phyloP scores from a whole-genome alignment of 257 asterid species.

The Solanum habrochaites region DNA sequence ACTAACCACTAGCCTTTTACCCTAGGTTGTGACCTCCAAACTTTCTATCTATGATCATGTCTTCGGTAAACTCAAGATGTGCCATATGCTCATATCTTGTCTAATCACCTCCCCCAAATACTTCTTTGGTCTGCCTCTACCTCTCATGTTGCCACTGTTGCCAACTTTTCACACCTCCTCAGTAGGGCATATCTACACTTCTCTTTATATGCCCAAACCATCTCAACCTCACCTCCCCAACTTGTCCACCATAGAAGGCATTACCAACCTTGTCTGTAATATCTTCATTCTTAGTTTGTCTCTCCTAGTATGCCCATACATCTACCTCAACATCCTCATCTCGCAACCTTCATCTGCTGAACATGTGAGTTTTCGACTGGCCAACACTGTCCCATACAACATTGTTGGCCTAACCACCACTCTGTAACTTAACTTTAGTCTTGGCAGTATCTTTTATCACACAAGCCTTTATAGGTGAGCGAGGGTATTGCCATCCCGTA shows the following conservation, averaged over 20 bases:
- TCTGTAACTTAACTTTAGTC: neutral
- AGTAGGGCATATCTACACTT: neutral
- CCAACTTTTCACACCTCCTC: neutral
- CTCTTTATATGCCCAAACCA: neutral
- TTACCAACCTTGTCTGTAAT: neutral
- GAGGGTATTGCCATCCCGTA: neutral
- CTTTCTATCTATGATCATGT: neutral
- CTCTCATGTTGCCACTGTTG: neutral
- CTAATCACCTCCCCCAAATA: neutral
- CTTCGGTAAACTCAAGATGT: neutral
- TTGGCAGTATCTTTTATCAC: neutral
- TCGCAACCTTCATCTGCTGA: neutral
- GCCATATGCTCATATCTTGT: neutral
- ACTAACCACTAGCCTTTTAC: neutral
- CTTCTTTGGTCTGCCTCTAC: neutral
- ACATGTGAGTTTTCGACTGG: neutral
- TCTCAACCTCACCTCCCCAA: neutral
- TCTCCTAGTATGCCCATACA: neutral
- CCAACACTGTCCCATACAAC: neutral
- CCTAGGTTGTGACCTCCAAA: neutral
- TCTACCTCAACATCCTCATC: neutral
- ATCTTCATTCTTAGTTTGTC: neutral
- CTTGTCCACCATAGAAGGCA: neutral
- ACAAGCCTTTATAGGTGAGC: neutral
- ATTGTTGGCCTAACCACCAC: neutral